phyloP scores from a whole-genome alignment of 345 rosid genomes.

The Populus davidiana region DNA sequence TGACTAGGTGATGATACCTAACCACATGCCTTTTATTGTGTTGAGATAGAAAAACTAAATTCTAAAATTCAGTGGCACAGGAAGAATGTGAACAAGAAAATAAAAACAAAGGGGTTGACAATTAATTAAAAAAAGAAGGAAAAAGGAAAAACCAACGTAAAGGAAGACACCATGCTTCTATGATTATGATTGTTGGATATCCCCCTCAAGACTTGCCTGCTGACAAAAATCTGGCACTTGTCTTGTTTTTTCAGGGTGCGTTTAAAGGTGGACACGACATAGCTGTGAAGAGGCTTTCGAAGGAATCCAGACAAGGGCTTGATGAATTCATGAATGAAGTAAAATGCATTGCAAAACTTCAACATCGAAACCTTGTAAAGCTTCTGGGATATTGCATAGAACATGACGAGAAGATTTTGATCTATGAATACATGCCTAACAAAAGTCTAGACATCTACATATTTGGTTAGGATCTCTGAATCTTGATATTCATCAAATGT shows the following conservation, averaged over 20 bases:
- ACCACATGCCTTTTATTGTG: background rate
- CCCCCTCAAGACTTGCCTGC: background rate
- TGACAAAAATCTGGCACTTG: background rate
- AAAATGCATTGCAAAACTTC: slow-evolving; percentile 41
- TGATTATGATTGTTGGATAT: background rate
- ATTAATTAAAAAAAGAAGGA: background rate
- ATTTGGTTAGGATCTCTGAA: slow-evolving; percentile 22
- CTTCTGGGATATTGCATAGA: slow-evolving; percentile 36
- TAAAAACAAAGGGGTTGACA: background rate
- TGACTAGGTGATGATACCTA: background rate
- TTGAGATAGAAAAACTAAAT: background rate
- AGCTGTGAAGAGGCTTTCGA: slow-evolving; percentile 47
- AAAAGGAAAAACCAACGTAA: background rate
- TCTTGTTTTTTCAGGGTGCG: slow-evolving; percentile 23
- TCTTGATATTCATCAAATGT: background rate
- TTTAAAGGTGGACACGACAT: slow-evolving; percentile 39
- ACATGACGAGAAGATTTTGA: slow-evolving; percentile 24
- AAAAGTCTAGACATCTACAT: slow-evolving; percentile 31
- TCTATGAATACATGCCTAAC: slow-evolving; percentile 36
- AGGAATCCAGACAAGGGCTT: slow-evolving; percentile 42
- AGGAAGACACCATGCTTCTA: background rate
- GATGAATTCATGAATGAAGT: slow-evolving; percentile 48
- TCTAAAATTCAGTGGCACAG: background rate
- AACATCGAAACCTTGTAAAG: slow-evolving; percentile 48
- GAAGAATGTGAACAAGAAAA: background rate